Evolutionary conservation across 2,329 filamentous ascomycete genomes (phyloP), one percentile per base, ranked within the genome.

Genomic region (Penicillium sp.): DNA sequence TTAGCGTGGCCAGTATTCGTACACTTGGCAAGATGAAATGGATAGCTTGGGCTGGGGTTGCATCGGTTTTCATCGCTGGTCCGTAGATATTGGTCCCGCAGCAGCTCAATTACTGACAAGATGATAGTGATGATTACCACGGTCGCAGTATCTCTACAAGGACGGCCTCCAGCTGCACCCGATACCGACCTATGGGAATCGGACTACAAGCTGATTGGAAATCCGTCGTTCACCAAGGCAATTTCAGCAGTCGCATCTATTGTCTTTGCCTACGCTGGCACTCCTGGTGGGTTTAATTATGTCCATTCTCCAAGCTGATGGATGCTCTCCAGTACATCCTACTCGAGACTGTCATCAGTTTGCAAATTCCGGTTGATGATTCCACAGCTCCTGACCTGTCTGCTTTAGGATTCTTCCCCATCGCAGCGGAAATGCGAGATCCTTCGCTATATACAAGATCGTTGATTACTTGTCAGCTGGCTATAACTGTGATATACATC

Each of bases 1-100:
- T 66, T 21, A 4, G 45, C 1, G 49, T 73, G 11, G 64, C 60
- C 21, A 75, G 72, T 47, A 69, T 75, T 14, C 67, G 68, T 49
- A 74, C 69, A 5, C 68, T 75, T 2, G 67, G 66, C 22, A 65
- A 64, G 31, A 65, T 73, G 31, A 66, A 65, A 21, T 71, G 67
- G 67, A 61, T 72, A 16, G 71, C 72, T 8, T 72, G 73, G 72
- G 53, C 72, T 36, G 70, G 71, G 16, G 56, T 65, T n/a, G 7
- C 46, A 2, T 57, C 52, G 24, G 62, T 66, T 21, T 43, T 66
- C 3, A 54, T 50, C 14, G 51, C 60, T 5, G 56, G 58, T 64
- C 13, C 4, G 34, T 36, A 36, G 11, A 36, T 36, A 36, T 36
- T 5, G 4, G n/a, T 36, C 13, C 34, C 11, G 31, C 54, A 5